phyloP scores from a whole-genome alignment of 257 asterid species.

The Salvia splendens region DNA sequence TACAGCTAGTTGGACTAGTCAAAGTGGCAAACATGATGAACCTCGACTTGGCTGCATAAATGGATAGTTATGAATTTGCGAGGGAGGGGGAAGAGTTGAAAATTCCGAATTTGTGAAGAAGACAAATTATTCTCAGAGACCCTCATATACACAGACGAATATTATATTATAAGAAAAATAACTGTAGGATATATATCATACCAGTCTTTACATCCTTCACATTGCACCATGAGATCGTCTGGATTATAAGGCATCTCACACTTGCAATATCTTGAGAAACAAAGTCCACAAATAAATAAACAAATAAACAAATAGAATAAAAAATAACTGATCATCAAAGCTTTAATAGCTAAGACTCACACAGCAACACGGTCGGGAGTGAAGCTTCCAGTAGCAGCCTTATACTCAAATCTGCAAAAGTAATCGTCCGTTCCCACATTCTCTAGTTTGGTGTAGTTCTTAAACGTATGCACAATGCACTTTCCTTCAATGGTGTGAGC shows the following conservation, averaged over 20 bases:
- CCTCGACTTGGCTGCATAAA: background rate
- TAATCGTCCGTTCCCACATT: conserved; percentile 85
- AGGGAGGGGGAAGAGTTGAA: background rate
- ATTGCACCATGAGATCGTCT: conserved; percentile 89
- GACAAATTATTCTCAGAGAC: background rate
- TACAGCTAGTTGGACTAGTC: background rate
- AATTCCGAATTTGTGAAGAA: background rate
- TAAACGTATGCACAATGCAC: conserved; percentile 77
- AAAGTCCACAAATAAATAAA: background rate
- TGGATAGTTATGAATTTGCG: background rate
- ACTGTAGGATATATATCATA: conserved; percentile 22
- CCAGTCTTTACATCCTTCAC: conserved; percentile 77
- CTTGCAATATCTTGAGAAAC: conserved; percentile 69
- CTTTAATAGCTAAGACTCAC: conserved; percentile 48
- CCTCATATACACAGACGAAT: background rate
- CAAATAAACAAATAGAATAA: background rate
- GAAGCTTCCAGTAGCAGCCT: conserved; percentile 89
- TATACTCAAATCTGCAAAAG: conserved; percentile 82
- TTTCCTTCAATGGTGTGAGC: conserved; percentile 91
- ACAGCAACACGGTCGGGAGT: conserved; percentile 92
- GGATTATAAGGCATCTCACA: conserved; percentile 92
- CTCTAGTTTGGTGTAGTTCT: conserved; percentile 80
- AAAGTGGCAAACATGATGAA: background rate
- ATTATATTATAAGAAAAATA: background rate
- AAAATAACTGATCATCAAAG: background rate